These are phyloP conservation scores for Termitomyces sp. DNA, from an alignment of 768 basidiomycete genomes.

Conservation along the genomic window DNA sequence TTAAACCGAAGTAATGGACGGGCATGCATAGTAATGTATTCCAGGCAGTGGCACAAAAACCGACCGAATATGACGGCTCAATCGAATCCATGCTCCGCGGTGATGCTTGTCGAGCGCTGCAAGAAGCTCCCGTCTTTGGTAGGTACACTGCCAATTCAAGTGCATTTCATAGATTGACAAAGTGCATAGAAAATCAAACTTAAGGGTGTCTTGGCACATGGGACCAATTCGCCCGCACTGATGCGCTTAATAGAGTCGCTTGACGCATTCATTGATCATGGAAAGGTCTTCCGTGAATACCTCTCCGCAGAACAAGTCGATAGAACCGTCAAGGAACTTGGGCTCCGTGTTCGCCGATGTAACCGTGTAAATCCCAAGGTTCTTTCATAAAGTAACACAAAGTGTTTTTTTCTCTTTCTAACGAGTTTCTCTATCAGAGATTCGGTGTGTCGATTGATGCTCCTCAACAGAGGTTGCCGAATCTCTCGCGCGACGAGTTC, in stretches of 20 bases:
- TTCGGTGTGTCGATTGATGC: conserved; percentile 26
- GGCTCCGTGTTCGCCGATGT: conserved; percentile 21
- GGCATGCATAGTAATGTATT: conserved; percentile 32
- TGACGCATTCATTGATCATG: conserved; percentile 36
- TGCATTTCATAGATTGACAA: not conserved
- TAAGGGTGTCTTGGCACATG: conserved; percentile 21
- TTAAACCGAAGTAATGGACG: conserved; percentile 27
- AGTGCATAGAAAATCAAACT: conserved; percentile 19
- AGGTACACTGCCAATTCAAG: conserved; percentile 1
- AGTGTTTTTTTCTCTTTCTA: not conserved
- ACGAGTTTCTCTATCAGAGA: conserved; percentile 19
- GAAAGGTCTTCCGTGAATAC: conserved; percentile 28
- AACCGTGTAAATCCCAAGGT: conserved; percentile 32
- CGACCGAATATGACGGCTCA: conserved; percentile 25
- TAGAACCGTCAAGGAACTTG: conserved; percentile 16
- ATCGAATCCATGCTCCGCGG: conserved; percentile 25
- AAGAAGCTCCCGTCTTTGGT: conserved; percentile 22
- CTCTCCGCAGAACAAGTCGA: conserved; percentile 20
- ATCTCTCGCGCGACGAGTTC: conserved; percentile 31
- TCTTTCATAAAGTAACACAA: not conserved
- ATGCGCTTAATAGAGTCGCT: conserved; percentile 29
- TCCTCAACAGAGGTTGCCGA: conserved; percentile 24
- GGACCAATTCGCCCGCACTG: conserved; percentile 27
- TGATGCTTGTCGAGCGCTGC: conserved; percentile 30
- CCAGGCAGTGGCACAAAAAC: conserved; percentile 29